Evolutionary conservation across 768 basidiomycete species (phyloP).

Genomic region (Hemileccinum rubropunctum): DNA sequence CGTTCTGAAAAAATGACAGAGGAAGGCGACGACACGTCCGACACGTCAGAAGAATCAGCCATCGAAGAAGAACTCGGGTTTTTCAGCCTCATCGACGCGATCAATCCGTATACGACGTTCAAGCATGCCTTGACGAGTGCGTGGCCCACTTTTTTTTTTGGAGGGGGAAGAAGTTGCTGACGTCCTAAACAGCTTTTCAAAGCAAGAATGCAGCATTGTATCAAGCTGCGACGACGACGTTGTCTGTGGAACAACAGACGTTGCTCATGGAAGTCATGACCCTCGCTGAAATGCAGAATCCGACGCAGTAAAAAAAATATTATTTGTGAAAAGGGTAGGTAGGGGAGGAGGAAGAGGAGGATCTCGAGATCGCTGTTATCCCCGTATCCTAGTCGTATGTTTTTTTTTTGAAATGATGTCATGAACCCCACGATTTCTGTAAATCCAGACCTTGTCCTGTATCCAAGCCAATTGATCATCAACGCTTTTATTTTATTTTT

Average conservation of each 20-base stretch:
- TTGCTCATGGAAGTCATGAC: constrained; percentile 84
- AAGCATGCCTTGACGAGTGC: constrained; percentile 73
- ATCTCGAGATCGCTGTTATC: too few species aligned
- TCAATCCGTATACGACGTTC: constrained; percentile 77
- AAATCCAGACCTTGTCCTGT: too few species aligned
- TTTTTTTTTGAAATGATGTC: too few species aligned
- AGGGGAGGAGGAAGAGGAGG: not conserved
- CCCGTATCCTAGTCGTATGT: too few species aligned
- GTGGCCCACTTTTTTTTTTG: not conserved
- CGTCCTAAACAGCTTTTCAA: constrained; percentile 59
- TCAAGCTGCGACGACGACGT: constrained; percentile 67
- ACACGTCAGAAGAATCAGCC: constrained; percentile 51
- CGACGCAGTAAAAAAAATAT: constrained; percentile 6
- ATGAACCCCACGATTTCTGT: too few species aligned
- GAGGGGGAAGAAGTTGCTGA: too few species aligned
- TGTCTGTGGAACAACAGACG: constrained; percentile 75
- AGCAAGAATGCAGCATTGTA: constrained; percentile 64
- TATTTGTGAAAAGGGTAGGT: not conserved
- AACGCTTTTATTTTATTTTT: too few species aligned
- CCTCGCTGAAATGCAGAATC: constrained; percentile 45
- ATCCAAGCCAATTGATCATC: too few species aligned
- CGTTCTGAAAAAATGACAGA: constrained; percentile 44
- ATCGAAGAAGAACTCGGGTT: constrained; percentile 85
- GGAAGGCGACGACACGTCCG: constrained; percentile 32
- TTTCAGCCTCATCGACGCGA: constrained; percentile 77